Percentiles rank a stretch among this genome's conserved stretches.
phyloP scores from a whole-genome alignment of 129 eudicot genomes.

The Pittosporum tobira region DNA sequence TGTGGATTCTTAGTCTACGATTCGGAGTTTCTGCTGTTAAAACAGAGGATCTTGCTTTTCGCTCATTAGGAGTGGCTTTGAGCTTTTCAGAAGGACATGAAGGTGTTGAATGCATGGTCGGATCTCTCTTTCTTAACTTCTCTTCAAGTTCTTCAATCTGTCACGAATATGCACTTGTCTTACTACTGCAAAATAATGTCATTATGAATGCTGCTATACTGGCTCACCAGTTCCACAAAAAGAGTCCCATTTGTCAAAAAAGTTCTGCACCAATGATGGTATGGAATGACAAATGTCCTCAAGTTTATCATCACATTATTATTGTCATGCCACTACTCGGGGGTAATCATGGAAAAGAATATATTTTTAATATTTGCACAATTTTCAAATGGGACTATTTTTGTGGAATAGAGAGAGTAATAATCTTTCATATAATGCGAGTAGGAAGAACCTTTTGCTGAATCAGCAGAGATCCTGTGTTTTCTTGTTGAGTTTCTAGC shows the following conservation, averaged over 20 bases:
- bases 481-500: conserved; percentile 10
- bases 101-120: background rate
- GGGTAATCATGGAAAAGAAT: no score
- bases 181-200: no score
- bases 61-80: conserved; percentile 19
- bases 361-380: no score
- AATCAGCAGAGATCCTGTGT: conserved; percentile 1
- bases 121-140: conserved; percentile 1
- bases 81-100: conserved; percentile 16
- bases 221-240: no score
- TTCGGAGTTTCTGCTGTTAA: conserved; percentile 15
- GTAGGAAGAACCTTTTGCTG: conserved; percentile 15
- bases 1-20: conserved; percentile 15
- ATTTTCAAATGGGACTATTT: no score
- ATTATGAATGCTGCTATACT: no score
- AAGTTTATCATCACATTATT: no score
- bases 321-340: no score
- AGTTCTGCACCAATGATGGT: no score
- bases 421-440: background rate
- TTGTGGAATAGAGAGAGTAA: no score
- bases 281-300: no score
- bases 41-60: conserved; percentile 22
- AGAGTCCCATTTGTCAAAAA: no score
- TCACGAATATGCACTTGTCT: background rate
- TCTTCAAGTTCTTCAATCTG: conserved; percentile 22